Percentiles rank a stretch among this genome's conserved stretches.
Evolutionary conservation across 345 rosid genomes (phyloP).

Genomic region (Citrus mangshanensis): DNA sequence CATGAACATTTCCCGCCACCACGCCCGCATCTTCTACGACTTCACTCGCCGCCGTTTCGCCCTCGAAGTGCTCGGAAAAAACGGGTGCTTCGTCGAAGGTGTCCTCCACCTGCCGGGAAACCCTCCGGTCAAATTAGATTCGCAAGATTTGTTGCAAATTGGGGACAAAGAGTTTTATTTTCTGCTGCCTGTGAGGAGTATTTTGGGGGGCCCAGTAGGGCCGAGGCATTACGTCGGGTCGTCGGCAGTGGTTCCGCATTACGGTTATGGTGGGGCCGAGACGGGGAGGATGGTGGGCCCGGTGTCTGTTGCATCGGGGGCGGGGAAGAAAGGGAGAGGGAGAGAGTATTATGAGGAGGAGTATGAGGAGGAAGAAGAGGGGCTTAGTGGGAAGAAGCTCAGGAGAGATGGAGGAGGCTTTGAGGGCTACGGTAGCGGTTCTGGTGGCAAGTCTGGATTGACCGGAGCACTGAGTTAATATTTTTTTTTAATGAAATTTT

Average conservation of each 20-base stretch:
- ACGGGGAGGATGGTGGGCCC: slow-evolving; percentile 37
- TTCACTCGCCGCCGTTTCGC: slow-evolving; percentile 98
- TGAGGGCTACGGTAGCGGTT: slow-evolving; percentile 39
- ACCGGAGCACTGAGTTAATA: slow-evolving; percentile 50
- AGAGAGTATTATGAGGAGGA: slow-evolving; percentile 64
- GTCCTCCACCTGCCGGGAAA: slow-evolving; percentile 96
- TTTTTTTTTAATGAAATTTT: not conserved
- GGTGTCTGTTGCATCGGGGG: slow-evolving; percentile 22
- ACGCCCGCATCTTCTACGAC: slow-evolving; percentile 91
- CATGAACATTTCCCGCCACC: slow-evolving; percentile 95
- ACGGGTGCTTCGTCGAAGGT: slow-evolving; percentile 95
- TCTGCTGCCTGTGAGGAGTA: slow-evolving; percentile 82
- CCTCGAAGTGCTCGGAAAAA: slow-evolving; percentile 95
- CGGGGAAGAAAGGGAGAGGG: slow-evolving; percentile 62
- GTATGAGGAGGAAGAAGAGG: slow-evolving; percentile 53
- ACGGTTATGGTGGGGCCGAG: slow-evolving; percentile 40
- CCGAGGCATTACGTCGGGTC: slow-evolving; percentile 59
- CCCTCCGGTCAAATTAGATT: slow-evolving; percentile 88
- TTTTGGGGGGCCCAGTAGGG: slow-evolving; percentile 66
- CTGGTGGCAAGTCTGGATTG: slow-evolving; percentile 55
- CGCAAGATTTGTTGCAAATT: slow-evolving; percentile 90
- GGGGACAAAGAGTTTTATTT: slow-evolving; percentile 97
- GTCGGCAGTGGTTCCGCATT: slow-evolving; percentile 39
- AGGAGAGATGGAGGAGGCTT: slow-evolving; percentile 75
- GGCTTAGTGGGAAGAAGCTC: slow-evolving; percentile 63